Evolutionary conservation across 1,284 basidiomycete species (phyloP), one percentile per base, ranked within the genome.

Genomic region (Sporisorium scitamineum): DNA sequence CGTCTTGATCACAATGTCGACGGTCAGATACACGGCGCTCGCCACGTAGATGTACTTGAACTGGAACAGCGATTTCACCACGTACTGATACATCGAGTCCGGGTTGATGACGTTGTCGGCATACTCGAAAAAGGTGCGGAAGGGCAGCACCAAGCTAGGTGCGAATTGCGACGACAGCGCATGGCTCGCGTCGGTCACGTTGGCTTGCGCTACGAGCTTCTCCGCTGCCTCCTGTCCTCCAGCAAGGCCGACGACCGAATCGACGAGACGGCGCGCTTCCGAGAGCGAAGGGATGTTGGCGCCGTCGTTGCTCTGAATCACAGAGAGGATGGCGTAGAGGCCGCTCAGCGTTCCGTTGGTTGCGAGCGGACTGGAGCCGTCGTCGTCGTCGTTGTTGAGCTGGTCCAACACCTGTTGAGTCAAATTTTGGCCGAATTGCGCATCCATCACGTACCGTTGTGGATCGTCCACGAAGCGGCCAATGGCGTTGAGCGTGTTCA

Each of bases 41-140:
- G 66, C 62, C 8, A 74, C 59, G 51, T 64, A 74, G 54, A 74
- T 74, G 55, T 74, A 74, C 29, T 74, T 70, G 62, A 64, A 74
- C 62, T 74, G 66, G 48, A 74, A 74, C 9, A 70, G 53, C 39
- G 58, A 61, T 42, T 66, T 59, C 42, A 18, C 44, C 16, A 58
- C 54, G 41, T 56, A 74, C n/a, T 61, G 47, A 18, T 53, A 14
- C 22, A 65, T 24, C 47, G 71, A 74, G 48, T 74, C 71, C 5
- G 71, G 71, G 20, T 63, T 59, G 37, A 69, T 39, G 10, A 66
- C 65, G 26, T 55, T 66, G 56, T 74, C 66, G 24, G 61, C 62
- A 7, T 66, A 60, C 31, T 66, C 66, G 26, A 74, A 69, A 44
- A 45, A 70, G 0, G 54, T 41, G 11, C 54, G 53, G 51, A 70